phyloP scores from a whole-genome alignment of 2,329 filamentous ascomycete genomes.

The Claviceps quebecensis region DNA sequence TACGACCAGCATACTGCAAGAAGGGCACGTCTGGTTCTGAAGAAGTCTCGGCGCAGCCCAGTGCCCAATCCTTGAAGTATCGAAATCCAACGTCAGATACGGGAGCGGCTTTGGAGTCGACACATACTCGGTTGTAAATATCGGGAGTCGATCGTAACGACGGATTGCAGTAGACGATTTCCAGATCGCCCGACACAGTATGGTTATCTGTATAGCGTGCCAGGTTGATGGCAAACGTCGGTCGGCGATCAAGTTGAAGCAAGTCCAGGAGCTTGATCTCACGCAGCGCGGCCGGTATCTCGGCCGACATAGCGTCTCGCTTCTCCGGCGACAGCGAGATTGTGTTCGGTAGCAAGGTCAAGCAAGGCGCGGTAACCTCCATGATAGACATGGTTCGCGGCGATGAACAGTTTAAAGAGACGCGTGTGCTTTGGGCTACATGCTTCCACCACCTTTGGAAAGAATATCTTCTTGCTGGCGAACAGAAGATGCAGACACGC shows the following conservation, averaged over 20 bases:
- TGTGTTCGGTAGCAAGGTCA: not conserved
- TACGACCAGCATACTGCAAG: slow-evolving; percentile 5
- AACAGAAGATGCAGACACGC: not conserved
- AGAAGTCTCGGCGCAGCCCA: not conserved
- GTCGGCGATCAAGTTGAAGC: slow-evolving; percentile 26
- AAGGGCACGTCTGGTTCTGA: slow-evolving; percentile 1
- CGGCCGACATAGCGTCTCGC: not conserved
- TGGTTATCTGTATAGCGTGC: slow-evolving; percentile 8
- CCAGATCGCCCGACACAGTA: slow-evolving; percentile 3
- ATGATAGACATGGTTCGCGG: not conserved
- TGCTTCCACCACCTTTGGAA: not conserved
- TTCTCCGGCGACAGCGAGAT: not conserved
- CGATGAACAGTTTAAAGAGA: not conserved
- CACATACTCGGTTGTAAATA: not conserved
- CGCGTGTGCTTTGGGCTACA: not conserved
- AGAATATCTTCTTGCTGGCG: no score
- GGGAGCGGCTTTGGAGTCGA: not conserved
- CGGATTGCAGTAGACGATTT: slow-evolving; percentile 24
- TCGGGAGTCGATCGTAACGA: slow-evolving; percentile 1
- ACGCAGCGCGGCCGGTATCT: slow-evolving; percentile 9
- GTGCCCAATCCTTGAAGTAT: slow-evolving; percentile 4
- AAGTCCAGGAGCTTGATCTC: slow-evolving; percentile 24
- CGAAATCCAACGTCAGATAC: not conserved
- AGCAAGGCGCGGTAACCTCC: not conserved
- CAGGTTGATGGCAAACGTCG: slow-evolving; percentile 24